Conservation (phyloP, 2,329 filamentous ascomycete genomes). For the Colletotrichum abscissum region DNA sequence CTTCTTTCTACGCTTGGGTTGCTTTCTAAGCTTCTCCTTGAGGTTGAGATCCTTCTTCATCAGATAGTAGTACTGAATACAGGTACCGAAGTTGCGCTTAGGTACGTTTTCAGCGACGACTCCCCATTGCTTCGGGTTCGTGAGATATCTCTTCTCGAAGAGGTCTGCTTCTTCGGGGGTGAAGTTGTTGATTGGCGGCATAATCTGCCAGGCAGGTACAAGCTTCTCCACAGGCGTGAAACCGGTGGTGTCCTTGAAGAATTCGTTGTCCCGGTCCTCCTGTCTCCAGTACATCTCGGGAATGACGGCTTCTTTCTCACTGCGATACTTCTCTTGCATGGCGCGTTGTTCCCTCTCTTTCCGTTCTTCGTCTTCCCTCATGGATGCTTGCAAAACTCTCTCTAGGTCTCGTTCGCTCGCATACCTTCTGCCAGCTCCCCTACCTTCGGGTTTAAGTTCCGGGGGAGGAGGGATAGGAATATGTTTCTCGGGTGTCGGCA, state of each 20-base stretch:
- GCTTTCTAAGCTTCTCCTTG: conserved; percentile 79
- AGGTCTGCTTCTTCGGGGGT: conserved; percentile 74
- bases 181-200: conserved; percentile 81
- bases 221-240: conserved; percentile 73
- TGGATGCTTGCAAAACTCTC: conserved; percentile 77
- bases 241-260: conserved; percentile 75
- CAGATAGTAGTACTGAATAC: conserved; percentile 88
- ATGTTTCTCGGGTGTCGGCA: conserved; percentile 32
- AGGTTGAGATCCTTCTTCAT: conserved; percentile 81
- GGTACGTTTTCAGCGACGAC: conserved; percentile 77
- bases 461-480: conserved; percentile 45
- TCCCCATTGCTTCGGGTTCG: conserved; percentile 85
- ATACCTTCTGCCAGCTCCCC: conserved; percentile 66
- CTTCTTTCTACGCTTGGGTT: conserved; percentile 64
- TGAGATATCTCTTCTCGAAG: conserved; percentile 81
- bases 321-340: conserved; percentile 77
- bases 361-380: conserved; percentile 76
- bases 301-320: conserved; percentile 80
- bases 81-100: conserved; percentile 78
- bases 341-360: conserved; percentile 73
- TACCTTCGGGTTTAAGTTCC: conserved; percentile 68
- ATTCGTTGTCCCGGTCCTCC: conserved; percentile 67
- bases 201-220: conserved; percentile 76
- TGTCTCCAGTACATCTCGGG: conserved; percentile 76
- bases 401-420: conserved; percentile 81